Base-by-base conservation (phyloP, 768 basidiomycete genomes). In the Russula griseocarnosa region DNA sequence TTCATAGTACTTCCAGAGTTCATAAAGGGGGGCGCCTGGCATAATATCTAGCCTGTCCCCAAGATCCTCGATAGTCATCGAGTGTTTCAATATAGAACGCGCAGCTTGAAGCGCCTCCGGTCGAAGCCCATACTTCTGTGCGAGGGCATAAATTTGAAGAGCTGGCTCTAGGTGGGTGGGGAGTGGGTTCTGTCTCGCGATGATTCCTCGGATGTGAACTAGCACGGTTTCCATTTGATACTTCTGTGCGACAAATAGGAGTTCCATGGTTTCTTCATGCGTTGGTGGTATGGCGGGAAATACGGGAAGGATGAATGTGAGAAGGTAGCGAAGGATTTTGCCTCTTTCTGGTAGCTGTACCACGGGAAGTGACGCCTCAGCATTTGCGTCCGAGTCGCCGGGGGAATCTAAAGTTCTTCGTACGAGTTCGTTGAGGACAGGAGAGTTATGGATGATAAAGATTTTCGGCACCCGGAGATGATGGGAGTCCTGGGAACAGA, bases 381-480 rank as follows among this genome's bases (percentile, higher is more conserved):
- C 13, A 24, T 28, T 10, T 18, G 9, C 2, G n/a, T n/a, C n/a
- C n/a, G n/a, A n/a, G 2, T 32, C 16, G 38, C 7, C 44, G 44
- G 20, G 30, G 22, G 55, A 4, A 8, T 30, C 2, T 14, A 28
- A 34, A n/a, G 11, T 22, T 2, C 9, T n/a, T 24, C 22, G 47
- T 50, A 62, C 40, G 3, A 49, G 46, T 2, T 56, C 3, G 2
- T 8, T 1, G 66, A 82, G 76, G 20, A 81, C 71, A 1, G 77
- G 68, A 10, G 79, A 82, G 5, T 77, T 77, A 62, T 71, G 76
- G 40, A 74, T 73, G 46, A 84, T 68, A 36, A 79, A 75, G 44
- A 77, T 61, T 47, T 75, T 78, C 67, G 78, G 76, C 47, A 83
- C 72, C 30, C 76, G 77, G 66, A 83, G 82, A 10, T 73, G 66